Evolutionary conservation across 1,284 basidiomycete species (phyloP).

Genomic region (Irpex lacteus): DNA sequence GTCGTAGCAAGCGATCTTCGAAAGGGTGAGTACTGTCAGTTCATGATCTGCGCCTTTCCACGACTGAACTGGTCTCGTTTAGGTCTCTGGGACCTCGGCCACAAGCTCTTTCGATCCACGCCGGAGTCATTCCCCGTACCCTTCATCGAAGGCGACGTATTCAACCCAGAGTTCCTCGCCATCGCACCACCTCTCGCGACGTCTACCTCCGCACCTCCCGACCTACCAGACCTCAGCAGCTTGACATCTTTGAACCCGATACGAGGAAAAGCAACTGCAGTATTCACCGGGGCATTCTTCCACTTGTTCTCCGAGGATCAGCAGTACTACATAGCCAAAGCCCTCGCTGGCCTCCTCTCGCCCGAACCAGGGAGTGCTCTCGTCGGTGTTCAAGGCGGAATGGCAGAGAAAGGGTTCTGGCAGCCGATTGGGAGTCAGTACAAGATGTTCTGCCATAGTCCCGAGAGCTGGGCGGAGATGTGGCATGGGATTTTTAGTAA

Average conservation of each 20-base stretch:
- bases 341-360: constrained; percentile 38
- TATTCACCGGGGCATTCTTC: constrained; percentile 48
- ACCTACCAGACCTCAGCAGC: neutral
- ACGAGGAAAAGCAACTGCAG: constrained; percentile 41
- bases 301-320: constrained; percentile 46
- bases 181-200: constrained; percentile 18
- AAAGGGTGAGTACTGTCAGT: constrained; percentile 21
- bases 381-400: constrained; percentile 31
- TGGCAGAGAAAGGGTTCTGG: constrained; percentile 23
- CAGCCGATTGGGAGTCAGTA: constrained; percentile 11
- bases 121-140: constrained; percentile 40
- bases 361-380: constrained; percentile 36
- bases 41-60: too few relatives aligned
- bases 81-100: constrained; percentile 34
- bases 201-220: neutral
- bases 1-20: constrained; percentile 35
- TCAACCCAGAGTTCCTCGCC: constrained; percentile 36
- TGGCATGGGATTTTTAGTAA: neutral
- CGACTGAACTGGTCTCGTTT: neutral
- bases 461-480: constrained; percentile 13
- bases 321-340: constrained; percentile 39
- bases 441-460: constrained; percentile 30
- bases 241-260: constrained; percentile 24
- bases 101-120: constrained; percentile 31
- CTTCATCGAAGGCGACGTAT: constrained; percentile 48